Evolutionary conservation across 225 moss, liverwort and hornwort genomes (phyloP), one percentile per base, ranked within the genome.

Genomic region (Takakia lepidozioides): DNA sequence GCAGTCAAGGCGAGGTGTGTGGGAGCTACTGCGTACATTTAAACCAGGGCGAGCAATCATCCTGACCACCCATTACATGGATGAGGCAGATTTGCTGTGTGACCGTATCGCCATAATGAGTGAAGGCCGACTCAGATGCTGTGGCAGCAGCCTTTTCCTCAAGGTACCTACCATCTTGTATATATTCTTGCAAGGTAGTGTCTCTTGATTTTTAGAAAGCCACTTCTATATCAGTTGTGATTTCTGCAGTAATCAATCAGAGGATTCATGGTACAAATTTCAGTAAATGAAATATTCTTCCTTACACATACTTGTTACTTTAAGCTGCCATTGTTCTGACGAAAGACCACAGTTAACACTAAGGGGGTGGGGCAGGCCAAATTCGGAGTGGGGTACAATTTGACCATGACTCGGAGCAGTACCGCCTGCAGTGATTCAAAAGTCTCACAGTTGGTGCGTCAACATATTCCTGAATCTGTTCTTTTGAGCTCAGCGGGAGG

Each of bases 21-120:
- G 93, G 93, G 85, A 93, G 39, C 60, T 93, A 54, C 67, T 93
- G 37, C 88, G 85, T 46, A 74, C 78, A 1, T 93, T 93, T 30
- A 93, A 84, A 67, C 56, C 62, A 29, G 88, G 88, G 43, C 93
- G 93, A 19, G 88, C 93, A 4, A 88, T 93, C 25, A 83, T 93
- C 26, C 86, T 93, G 17, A 93, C 93, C n/a, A 93, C 93, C 24
- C 93, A 93, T 70, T 86, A 88, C 60, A 93, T 93, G 93, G 93
- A 93, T 55, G 93, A 93, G 59, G 93, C 93, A 38, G 93, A 93
- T 63, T 83, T 93, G 42, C 62, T 93, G 5, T 93, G 93, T 49
- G 93, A 93, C 54, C 76, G 93, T 27, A 88, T 93, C 57, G 93
- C 88, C 58, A 93, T 93, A 25, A 93, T 93, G 93, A 93, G 81